Evolutionary conservation across 2,329 filamentous ascomycete species (phyloP).

Genomic region (Hymenoscyphus fructigenus): DNA sequence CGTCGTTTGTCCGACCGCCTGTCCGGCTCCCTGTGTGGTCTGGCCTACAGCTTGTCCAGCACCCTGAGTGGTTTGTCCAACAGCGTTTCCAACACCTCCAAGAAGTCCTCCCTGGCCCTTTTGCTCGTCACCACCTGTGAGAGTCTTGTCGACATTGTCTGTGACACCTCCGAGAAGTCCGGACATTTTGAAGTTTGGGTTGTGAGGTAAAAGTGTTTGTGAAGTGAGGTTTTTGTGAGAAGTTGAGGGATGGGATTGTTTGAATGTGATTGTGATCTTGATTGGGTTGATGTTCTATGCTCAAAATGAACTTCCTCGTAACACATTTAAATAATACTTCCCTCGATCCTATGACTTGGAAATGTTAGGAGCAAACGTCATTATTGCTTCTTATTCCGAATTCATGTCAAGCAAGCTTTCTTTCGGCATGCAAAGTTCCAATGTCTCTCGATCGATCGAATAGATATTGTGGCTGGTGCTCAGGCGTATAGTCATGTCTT

Average conservation of each 20-base stretch:
- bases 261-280: neutral
- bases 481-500: neutral
- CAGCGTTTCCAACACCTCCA: conserved; percentile 34
- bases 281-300: neutral
- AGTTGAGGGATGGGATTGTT: neutral
- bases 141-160: conserved; percentile 39
- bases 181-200: conserved; percentile 26
- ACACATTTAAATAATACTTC: neutral
- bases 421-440: neutral
- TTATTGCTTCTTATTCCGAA: neutral
- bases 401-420: neutral
- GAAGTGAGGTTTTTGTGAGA: neutral
- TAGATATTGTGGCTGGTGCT: neutral
- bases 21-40: conserved; percentile 36
- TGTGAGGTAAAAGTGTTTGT: conserved; percentile 10
- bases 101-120: conserved; percentile 41
- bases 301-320: neutral
- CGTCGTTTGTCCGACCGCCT: conserved; percentile 35
- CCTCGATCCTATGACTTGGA: neutral
- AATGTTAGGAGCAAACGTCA: neutral
- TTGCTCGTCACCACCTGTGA: conserved; percentile 41
- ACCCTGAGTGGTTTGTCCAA: conserved; percentile 40
- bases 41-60: conserved; percentile 37
- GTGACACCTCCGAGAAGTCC: conserved; percentile 40
- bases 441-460: neutral